Base-by-base conservation (phyloP, 2,329 filamentous ascomycete genomes). In the Xylariaceae sp. region DNA sequence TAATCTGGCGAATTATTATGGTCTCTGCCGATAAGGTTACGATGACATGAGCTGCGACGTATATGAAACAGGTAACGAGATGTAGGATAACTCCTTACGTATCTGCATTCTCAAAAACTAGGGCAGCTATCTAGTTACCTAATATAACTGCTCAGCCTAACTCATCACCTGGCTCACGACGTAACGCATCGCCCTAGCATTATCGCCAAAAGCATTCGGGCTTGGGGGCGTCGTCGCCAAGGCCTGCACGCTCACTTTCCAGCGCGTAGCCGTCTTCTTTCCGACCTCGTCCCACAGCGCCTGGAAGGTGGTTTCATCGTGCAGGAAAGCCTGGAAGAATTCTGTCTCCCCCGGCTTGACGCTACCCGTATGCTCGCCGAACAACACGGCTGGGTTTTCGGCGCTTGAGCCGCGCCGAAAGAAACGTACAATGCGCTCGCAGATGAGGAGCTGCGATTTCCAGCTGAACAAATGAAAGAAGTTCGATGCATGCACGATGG, bases 201-300 rank as follows among this genome's bases (percentile, higher is more conserved):
- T 6, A 8, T 52, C 29, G 29, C 42, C 33, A 16, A 43, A 50
- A 3, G 26, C 24, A 33, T 51, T 43, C 7, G 30, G 29, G 21
- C 41, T 55, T 3, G 47, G 42, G 16, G 30, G 18, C 3, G n/a
- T 5, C 20, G 24, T 8, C n/a, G 33, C 20, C 10, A 35, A 6
- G 6, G 23, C 36, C 3, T 43, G 11, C 42, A 52, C 30, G 36
- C 24, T 47, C 9, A 45, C 53, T 11, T 52, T 42, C 53, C 53
- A 56, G 20, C 2, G 24, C 13, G 53, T 56, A 6, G 49, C 53
- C 4, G 53, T 56, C 39, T 27, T 53, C 11, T 9, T 39, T 2
- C 53, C 53, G 13, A 56, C 33, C 43, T 56, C 53, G 20, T 56
- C 53, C 53, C 53, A 56, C 7, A 56, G 33, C 8, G 43, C 37